Conservation (phyloP, 2,329 filamentous ascomycete genomes). For the Aspergillus tanneri region DNA sequence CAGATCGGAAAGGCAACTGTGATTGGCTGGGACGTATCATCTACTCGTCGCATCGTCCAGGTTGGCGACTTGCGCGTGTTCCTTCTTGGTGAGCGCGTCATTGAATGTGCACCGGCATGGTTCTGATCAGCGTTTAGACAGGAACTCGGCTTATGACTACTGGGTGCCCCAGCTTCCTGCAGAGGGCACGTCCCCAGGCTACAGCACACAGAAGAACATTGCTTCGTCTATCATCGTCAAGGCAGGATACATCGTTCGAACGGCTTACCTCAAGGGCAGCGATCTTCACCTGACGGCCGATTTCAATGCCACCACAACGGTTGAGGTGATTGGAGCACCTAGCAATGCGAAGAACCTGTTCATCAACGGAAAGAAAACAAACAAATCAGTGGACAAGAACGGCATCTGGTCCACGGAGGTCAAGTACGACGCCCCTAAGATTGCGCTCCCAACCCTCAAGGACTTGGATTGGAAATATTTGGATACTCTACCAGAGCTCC, state of each 20-base stretch:
- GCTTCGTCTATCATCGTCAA: constrained; percentile 43
- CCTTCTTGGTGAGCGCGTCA: constrained; percentile 47
- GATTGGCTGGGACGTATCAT: constrained; percentile 57
- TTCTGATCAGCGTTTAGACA: constrained; percentile 46
- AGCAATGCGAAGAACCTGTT: constrained; percentile 56
- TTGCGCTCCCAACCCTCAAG: constrained; percentile 59
- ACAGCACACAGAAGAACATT: constrained; percentile 29
- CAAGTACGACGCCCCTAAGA: constrained; percentile 50
- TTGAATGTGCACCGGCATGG: neutral
- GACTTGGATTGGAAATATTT: constrained; percentile 66
- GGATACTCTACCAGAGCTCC: constrained; percentile 69
- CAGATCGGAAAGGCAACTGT: constrained; percentile 28
- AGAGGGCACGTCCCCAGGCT: constrained; percentile 29
- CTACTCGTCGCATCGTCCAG: constrained; percentile 43
- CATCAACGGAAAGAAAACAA: constrained; percentile 57
- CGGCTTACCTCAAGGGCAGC: constrained; percentile 54
- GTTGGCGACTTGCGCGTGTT: constrained; percentile 53
- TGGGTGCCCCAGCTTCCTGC: constrained; percentile 43
- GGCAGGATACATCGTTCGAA: constrained; percentile 45
- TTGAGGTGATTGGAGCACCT: constrained; percentile 67
- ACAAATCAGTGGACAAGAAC: constrained; percentile 42
- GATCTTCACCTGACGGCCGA: constrained; percentile 66
- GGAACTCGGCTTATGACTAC: constrained; percentile 47
- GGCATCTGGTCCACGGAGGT: constrained; percentile 55
- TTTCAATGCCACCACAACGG: constrained; percentile 64